Conservation (phyloP, 345 rosid genomes). For the Gossypium arboreum region DNA sequence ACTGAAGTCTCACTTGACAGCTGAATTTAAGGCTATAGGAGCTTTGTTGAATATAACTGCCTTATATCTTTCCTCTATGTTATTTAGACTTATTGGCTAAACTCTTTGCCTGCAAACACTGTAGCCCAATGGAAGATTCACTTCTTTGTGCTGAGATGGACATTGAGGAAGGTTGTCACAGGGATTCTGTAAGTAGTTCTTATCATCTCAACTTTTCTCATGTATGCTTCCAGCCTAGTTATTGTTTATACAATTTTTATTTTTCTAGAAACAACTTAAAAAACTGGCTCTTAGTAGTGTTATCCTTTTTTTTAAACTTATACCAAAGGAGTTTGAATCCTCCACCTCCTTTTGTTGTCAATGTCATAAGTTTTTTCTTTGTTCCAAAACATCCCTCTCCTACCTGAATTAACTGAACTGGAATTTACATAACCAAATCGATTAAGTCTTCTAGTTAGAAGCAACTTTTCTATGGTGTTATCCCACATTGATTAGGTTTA, state of each 20-base stretch:
- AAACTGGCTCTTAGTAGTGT: not conserved
- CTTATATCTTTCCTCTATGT: not conserved
- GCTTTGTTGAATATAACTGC: not conserved
- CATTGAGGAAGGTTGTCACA: conserved; percentile 32
- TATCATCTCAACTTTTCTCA: not conserved
- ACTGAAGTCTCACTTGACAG: not conserved
- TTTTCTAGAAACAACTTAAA: not conserved
- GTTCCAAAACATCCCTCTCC: conserved; percentile 3
- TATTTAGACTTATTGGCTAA: conserved; percentile 15
- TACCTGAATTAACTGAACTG: not conserved
- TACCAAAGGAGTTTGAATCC: not conserved
- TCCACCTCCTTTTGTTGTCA: not conserved
- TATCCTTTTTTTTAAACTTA: not conserved
- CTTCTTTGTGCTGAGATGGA: conserved; percentile 40
- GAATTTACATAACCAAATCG: not conserved
- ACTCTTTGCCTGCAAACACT: conserved; percentile 18
- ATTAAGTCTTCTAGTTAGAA: not conserved
- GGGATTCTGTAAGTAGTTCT: conserved; percentile 5
- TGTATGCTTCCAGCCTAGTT: not conserved
- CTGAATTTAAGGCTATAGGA: not conserved
- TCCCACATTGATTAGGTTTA: not conserved
- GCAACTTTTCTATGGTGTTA: not conserved
- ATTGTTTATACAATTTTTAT: not conserved
- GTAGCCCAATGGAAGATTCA: conserved; percentile 64
- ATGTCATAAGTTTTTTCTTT: not conserved